These are phyloP conservation scores for Solanum etuberosum DNA, from an alignment of 257 asterid species.

Conservation along the genomic window DNA sequence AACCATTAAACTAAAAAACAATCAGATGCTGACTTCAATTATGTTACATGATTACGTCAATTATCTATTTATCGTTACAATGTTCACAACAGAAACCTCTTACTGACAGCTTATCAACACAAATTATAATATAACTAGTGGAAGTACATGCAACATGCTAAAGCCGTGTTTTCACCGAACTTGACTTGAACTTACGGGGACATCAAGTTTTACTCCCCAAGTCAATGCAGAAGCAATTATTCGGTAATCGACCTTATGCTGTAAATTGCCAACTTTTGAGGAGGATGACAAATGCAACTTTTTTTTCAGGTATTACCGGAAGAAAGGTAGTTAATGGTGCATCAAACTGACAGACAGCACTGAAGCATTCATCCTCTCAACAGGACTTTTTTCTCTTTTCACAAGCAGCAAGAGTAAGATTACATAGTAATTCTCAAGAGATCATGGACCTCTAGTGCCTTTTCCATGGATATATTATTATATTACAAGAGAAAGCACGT, in stretches of 20 bases:
- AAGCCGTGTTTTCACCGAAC: rapidly evolving
- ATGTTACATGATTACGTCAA: background rate
- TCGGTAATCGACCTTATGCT: background rate
- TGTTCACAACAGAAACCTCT: background rate
- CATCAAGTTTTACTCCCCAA: background rate
- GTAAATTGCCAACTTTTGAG: background rate
- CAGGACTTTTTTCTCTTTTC: background rate
- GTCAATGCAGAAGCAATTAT: background rate
- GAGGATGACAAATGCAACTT: background rate
- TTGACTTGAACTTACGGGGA: background rate
- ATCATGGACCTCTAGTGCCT: background rate
- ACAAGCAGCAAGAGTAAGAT: background rate
- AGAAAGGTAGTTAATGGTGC: background rate
- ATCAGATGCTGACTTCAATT: background rate
- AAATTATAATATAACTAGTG: background rate
- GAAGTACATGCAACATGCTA: background rate
- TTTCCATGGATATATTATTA: background rate
- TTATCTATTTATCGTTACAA: background rate
- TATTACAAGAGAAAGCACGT: background rate
- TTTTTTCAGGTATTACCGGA: background rate
- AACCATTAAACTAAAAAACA: background rate
- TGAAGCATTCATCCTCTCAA: background rate
- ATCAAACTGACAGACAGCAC: background rate
- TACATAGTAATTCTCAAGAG: background rate
- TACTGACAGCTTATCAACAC: background rate